Conservation (phyloP, 2,329 filamentous ascomycete species). For the Penicillium sp. region DNA sequence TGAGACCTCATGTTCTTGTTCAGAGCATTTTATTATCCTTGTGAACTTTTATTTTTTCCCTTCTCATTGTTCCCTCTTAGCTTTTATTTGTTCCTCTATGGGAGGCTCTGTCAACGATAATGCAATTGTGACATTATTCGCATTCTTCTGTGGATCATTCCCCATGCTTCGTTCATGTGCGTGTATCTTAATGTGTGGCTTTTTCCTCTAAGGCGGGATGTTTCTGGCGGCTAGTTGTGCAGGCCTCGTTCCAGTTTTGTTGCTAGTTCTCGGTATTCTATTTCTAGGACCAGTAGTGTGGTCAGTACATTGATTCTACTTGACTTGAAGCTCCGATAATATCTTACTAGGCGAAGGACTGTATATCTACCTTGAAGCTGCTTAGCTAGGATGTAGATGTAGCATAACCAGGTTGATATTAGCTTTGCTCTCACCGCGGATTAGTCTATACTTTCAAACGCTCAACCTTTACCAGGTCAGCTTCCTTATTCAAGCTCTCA, state of each 20-base stretch:
- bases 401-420: background rate
- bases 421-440: background rate
- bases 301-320: background rate
- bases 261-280: slow-evolving; percentile 3
- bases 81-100: slow-evolving; percentile 13
- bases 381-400: background rate
- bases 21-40: slow-evolving; percentile 13
- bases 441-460: slow-evolving; percentile 10
- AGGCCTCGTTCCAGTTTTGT: background rate
- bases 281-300: background rate
- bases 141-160: slow-evolving; percentile 3
- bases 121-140: slow-evolving; percentile 15
- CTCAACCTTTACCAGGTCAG: slow-evolving; percentile 13
- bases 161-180: background rate
- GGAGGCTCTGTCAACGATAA: slow-evolving; percentile 16
- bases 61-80: slow-evolving; percentile 8
- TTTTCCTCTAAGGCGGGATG: background rate
- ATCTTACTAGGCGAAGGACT: background rate
- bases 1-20: slow-evolving; percentile 16
- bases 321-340: background rate
- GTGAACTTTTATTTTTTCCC: background rate
- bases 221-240: background rate
- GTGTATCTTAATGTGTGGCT: slow-evolving; percentile 2
- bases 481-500: slow-evolving; percentile 18
- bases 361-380: background rate